Base-by-base conservation (phyloP, 768 basidiomycete genomes). In the Suillus paluster region DNA sequence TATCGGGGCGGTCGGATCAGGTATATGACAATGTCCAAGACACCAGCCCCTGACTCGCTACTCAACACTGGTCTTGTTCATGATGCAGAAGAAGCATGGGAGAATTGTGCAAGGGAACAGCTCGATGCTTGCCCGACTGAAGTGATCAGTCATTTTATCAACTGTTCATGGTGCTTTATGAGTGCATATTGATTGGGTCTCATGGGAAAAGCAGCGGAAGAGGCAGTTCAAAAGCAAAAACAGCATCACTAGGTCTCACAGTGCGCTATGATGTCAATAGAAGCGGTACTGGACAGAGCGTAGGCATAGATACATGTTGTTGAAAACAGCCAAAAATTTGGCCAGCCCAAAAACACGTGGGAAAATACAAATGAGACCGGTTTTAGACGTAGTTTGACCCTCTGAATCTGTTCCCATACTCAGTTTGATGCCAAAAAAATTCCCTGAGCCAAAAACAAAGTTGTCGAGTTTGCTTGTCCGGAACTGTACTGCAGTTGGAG, bases 191-290 rank as follows among this genome's bases (percentile, higher is more conserved):
- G 66, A 5, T 36, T 60, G 14, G 77, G 79, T 4, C 64, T 81
- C 36, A 78, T 62, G 12, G 77, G 78, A 11, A 67, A 70, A 23
- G 77, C 76, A 23, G 80, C 77, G 19, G 75, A 65, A 44, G 80
- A 78, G 76, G 77, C 77, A 15, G 77, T 80, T 3, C 54, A 60
- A 17, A 75, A 76, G 66, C 77, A 80, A 60, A 73, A 70, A 46
- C 66, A 67, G 10, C 80, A 81, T 59, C 60, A 71, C 1, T 34
- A 62, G 34, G 66, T 78, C 5, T 72, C 68, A 19, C 45, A 72
- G 57, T 21, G 42, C 21, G 42, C 42, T 4, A 44, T 44, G n/a
- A 44, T 44, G 42, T n/a, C n/a, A 4, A 44, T 44, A 3, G 42
- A 44, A 3, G 42, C 4, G 9, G n/a, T 44, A n/a, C 42, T 44